phyloP scores from a whole-genome alignment of 352 stramenopile genomes.

The Aphanomyces astaci region DNA sequence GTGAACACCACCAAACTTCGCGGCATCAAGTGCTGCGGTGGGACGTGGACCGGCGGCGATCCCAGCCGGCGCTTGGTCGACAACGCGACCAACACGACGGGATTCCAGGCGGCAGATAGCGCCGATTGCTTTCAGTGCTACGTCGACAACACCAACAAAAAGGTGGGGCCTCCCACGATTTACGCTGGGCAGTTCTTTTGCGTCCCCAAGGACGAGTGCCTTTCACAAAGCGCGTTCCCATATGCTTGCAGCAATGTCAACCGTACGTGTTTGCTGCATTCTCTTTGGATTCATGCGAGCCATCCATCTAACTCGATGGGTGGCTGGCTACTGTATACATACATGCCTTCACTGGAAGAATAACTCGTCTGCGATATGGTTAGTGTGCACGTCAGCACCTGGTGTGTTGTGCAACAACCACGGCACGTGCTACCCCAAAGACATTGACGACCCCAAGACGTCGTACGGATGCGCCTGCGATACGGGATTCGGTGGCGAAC shows the following conservation, averaged over 20 bases:
- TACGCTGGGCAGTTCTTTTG: conserved; percentile 22
- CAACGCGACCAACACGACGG: background rate
- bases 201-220: conserved; percentile 13
- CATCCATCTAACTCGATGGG: background rate
- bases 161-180: background rate
- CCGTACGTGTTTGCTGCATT: background rate
- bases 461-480: conserved; percentile 20
- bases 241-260: conserved; percentile 3
- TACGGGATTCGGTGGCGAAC: background rate
- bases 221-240: background rate
- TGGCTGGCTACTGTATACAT: background rate
- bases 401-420: conserved; percentile 19
- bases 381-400: conserved; percentile 12
- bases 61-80: background rate
- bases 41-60: background rate
- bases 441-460: conserved; percentile 21
- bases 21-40: conserved; percentile 20
- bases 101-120: background rate
- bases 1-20: conserved; percentile 20
- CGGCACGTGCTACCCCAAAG: conserved; percentile 17
- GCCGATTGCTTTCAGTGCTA: conserved; percentile 22
- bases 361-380: too few relatives aligned
- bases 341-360: too few relatives aligned
- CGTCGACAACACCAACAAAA: background rate
- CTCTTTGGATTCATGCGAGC: background rate